Evolutionary conservation across 805 yeast species (phyloP), one percentile per base, ranked within the genome.

Genomic region (Ogataea ramenticola): DNA sequence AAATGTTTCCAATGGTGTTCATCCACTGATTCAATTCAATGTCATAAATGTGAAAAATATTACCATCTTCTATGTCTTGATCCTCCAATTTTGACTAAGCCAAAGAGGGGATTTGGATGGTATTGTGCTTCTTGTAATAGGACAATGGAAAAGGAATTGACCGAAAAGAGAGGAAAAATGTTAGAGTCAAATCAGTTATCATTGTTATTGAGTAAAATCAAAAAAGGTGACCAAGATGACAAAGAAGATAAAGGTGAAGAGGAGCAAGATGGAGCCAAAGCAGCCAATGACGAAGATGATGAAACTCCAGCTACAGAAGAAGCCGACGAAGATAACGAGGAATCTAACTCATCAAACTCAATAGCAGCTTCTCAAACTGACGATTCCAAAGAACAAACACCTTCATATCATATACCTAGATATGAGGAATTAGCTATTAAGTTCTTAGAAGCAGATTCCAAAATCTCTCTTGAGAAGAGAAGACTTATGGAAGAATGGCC

Each of bases 21-120:
- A 3, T 63, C 81, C 0, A 67, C 74, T 15, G 93, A 86, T 52
- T 79, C 90, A 1, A 80, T 90, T 7, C 74, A 71, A 49, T 90
- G 98, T 64, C 84, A 85, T n/a, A 82, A 74, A 42, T 90, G 98
- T 60, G 69, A 71, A 12, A 71, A 74, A 16, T 69, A 69, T 46
- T 87, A 80, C 51, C 98, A 90, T 64, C 76, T 89, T 77, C 68
- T 79, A 32, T 90, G 98, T 56, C 73, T 89, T 40, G 86, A 83
- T 47, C 96, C 96, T 1, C 96, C 96, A 1, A 62, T 88, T 34
- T 59, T 75, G 42, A 76, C 77, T 49, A 86, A 86, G 55, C 96
- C 96, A 1, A 80, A 86, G 37, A 67, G 95, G 45, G 96, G 96
- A 1, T 85, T 87, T 57, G 86, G 88, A 9, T 90, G 96, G 96